Evolutionary conservation across 1,284 basidiomycete species (phyloP).

Genomic region (Ustilago hordei): DNA sequence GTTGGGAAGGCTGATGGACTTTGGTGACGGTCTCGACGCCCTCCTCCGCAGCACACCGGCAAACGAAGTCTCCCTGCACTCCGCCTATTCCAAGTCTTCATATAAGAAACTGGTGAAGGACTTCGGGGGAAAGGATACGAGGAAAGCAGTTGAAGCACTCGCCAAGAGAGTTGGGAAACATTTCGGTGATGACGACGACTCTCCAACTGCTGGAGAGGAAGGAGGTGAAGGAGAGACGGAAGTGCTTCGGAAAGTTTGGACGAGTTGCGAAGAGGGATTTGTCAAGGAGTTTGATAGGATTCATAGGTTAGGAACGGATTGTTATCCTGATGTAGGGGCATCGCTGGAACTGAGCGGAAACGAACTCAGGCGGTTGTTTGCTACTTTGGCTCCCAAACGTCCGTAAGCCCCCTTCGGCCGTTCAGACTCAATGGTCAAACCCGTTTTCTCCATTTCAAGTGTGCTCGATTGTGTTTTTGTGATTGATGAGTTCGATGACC

Average conservation of each 20-base stretch:
- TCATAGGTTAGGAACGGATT: constrained; percentile 40
- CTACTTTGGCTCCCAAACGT: constrained; percentile 19
- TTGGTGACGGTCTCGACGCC: constrained; percentile 90
- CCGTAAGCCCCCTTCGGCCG: background rate
- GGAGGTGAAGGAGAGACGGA: constrained; percentile 22
- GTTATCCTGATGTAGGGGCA: constrained; percentile 39
- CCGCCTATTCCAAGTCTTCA: constrained; percentile 80
- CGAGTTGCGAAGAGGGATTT: constrained; percentile 48
- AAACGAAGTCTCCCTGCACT: constrained; percentile 81
- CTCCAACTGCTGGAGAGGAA: background rate
- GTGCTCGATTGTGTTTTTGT: no score
- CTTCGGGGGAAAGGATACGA: constrained; percentile 85
- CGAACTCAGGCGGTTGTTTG: constrained; percentile 46
- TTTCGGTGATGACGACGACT: constrained; percentile 77
- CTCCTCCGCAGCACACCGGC: constrained; percentile 84
- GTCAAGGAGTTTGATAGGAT: constrained; percentile 46
- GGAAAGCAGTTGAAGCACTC: constrained; percentile 83
- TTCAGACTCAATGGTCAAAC: background rate
- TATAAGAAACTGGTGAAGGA: constrained; percentile 89
- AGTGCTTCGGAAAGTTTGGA: constrained; percentile 53
- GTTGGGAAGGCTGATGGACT: constrained; percentile 90
- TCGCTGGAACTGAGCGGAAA: constrained; percentile 26
- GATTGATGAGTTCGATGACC: no score
- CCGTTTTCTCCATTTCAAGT: background rate
- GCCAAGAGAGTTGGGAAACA: constrained; percentile 95